Base-by-base conservation (phyloP, 306 rosid species). In the Quercus aquifolioides region DNA sequence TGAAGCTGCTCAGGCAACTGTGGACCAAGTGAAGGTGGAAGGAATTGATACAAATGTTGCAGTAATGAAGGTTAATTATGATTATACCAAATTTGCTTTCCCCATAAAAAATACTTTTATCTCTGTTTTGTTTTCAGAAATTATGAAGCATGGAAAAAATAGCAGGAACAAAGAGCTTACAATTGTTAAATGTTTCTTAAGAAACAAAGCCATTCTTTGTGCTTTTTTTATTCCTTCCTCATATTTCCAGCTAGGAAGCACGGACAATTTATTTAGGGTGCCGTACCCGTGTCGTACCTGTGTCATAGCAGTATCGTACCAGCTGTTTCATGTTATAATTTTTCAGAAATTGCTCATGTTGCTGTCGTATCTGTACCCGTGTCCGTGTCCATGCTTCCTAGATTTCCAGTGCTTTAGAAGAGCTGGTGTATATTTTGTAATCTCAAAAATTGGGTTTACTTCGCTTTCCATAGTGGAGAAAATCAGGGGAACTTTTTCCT, bases 1-100 rank as follows among this genome's bases (percentile, higher is more conserved):
- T 65, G 91, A 89, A 89, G 97, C 96, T 77, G 98, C 99, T 55
- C 97, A 86, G 84, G 98, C 93, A 75, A 90, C 97, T 3, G 96
- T 95, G 74, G 92, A 93, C 86, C 89, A 86, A 79, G 94, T 95
- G 86, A 95, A 93, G 90, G 97, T 95, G 81, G 99, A 93, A 80
- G 98, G 99, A 65, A 91, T 95, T 74, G 99, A 93, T 81, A 93
- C 97, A 75, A 95, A 95, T 88, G 76, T 91, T 78, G 98, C 98
- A 78, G 89, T 93, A 56, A 95, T 95, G 99, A 91, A 95, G 99
- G 99, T 95, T 28, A 78, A 55, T 59, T 75, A 33, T 80, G 68
- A 84, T 78, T 78, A 14, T 79, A 78, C n/a, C 76, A 5, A 68
- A 38, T 64, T 73, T 31, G 25, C 20, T 26, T 38, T 83, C 73